These are phyloP conservation scores for Arthrobotrys sphaeroides DNA, from an alignment of 2,329 filamentous ascomycete species.

Conservation along the genomic window DNA sequence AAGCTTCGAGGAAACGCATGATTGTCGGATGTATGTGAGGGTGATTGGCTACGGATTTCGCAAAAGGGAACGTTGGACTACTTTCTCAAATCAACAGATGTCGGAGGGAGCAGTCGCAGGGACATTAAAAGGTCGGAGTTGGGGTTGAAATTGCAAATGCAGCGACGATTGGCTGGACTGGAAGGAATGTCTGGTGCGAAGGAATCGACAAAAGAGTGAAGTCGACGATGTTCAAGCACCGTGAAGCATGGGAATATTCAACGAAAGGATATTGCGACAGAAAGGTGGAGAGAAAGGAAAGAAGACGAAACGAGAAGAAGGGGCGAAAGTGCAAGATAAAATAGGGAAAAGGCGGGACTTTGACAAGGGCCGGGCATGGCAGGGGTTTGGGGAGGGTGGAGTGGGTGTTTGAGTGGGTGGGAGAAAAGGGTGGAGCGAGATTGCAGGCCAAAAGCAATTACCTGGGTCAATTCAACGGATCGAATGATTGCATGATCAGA, in stretches of 20 bases:
- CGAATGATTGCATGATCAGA: neutral
- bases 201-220: slow-evolving; percentile 33
- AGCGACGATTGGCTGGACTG: neutral
- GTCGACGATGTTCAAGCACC: slow-evolving; percentile 11
- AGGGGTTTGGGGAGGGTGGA: neutral
- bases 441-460: no score
- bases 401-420: neutral
- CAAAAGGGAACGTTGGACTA: neutral
- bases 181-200: slow-evolving; percentile 5
- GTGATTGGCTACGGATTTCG: neutral
- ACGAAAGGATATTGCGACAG: slow-evolving; percentile 2
- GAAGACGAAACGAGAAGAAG: neutral
- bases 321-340: slow-evolving; percentile 19
- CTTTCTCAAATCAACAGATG: neutral
- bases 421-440: neutral
- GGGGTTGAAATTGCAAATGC: neutral
- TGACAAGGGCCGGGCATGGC: neutral
- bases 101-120: neutral
- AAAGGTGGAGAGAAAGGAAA: neutral
- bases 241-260: neutral
- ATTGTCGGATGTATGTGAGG: neutral
- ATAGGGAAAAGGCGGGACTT: neutral
- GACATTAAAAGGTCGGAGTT: neutral
- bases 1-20: slow-evolving; percentile 35
- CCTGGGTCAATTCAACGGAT: neutral